These are phyloP conservation scores for Stemphylium beticola DNA, from an alignment of 2,329 filamentous ascomycete genomes.

Conservation along the genomic window DNA sequence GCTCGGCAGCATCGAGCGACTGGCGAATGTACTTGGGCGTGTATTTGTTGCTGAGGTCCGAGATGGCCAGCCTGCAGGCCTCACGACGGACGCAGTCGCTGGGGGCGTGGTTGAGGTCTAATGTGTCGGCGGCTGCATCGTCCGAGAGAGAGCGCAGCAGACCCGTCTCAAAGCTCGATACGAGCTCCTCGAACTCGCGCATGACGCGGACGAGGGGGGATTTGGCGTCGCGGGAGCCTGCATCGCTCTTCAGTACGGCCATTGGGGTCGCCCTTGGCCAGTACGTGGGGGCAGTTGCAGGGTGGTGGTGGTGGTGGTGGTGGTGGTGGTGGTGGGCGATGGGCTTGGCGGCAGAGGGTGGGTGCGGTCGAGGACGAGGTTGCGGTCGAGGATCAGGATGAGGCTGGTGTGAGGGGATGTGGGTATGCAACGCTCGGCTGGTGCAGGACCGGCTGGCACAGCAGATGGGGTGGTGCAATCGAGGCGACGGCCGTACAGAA, in stretches of 20 bases:
- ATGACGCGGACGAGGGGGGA: constrained; percentile 36
- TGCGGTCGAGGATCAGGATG: background rate
- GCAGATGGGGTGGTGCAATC: background rate
- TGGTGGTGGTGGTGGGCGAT: background rate
- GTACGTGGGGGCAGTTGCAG: constrained; percentile 11
- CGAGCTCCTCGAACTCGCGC: constrained; percentile 44
- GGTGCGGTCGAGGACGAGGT: constrained; percentile 5
- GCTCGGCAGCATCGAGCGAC: constrained; percentile 38
- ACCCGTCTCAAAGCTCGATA: constrained; percentile 35
- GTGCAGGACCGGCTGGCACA: constrained; percentile 15
- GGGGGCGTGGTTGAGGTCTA: constrained; percentile 1
- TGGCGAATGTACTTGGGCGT: constrained; percentile 41
- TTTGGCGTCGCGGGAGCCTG: constrained; percentile 27
- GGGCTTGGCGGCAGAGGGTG: constrained; percentile 2
- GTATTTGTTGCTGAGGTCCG: constrained; percentile 40
- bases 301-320: background rate
- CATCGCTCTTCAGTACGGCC: constrained; percentile 37
- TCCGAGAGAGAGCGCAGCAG: constrained; percentile 39
- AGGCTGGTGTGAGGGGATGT: constrained; percentile 8
- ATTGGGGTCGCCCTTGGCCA: constrained; percentile 27
- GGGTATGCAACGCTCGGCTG: constrained; percentile 10
- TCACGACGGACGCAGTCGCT: constrained; percentile 33
- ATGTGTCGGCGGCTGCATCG: constrained; percentile 2
- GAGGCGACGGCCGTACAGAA: background rate
- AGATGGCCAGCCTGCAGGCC: constrained; percentile 42